Conservation (phyloP, 345 rosid genomes). For the Aurinia saxatilis region DNA sequence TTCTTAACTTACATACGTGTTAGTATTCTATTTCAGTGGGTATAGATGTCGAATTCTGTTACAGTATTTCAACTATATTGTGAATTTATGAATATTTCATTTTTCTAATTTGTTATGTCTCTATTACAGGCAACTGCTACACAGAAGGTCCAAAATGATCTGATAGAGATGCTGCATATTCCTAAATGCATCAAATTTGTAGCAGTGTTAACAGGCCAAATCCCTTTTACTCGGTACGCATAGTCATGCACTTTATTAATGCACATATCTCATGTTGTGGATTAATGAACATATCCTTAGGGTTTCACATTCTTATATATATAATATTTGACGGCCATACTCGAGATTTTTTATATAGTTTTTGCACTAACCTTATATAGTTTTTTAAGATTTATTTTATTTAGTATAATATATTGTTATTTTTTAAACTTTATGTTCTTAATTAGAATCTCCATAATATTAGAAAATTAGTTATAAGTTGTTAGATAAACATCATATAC, state of each 20-base stretch:
- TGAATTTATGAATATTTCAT: neutral
- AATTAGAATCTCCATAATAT: too few species aligned
- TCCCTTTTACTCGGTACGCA: constrained; percentile 74
- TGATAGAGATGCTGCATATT: constrained; percentile 80
- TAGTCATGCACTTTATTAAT: neutral
- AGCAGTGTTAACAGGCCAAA: constrained; percentile 97
- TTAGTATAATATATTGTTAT: too few species aligned
- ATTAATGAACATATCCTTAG: too few species aligned
- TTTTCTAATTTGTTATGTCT: neutral
- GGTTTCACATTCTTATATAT: too few species aligned
- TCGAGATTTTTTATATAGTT: too few species aligned
- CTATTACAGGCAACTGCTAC: constrained; percentile 90
- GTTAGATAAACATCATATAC: too few species aligned
- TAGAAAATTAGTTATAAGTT: too few species aligned
- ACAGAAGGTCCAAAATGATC: constrained; percentile 78
- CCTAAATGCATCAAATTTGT: constrained; percentile 76
- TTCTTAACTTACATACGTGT: neutral
- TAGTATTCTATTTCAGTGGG: neutral
- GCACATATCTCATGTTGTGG: neutral
- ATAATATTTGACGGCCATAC: too few species aligned
- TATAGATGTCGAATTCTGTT: neutral
- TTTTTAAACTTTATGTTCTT: too few species aligned
- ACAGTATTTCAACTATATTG: neutral
- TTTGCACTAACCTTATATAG: too few species aligned
- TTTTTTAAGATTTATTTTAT: too few species aligned